These are phyloP conservation scores for Kwoniella dendrophila DNA, from an alignment of 768 basidiomycete genomes.

Conservation along the genomic window DNA sequence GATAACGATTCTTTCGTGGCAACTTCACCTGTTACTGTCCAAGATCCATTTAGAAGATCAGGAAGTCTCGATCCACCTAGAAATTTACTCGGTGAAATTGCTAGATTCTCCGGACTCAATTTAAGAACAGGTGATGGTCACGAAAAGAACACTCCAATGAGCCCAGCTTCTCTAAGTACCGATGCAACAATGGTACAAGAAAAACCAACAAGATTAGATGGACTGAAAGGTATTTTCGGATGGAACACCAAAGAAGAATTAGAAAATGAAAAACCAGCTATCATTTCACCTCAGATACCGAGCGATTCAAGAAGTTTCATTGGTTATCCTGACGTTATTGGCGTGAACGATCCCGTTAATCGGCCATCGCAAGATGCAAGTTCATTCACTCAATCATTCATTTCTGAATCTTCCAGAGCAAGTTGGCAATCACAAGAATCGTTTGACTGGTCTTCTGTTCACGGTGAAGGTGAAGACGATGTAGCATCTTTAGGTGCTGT, in stretches of 20 bases:
- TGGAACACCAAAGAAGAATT: slow-evolving; percentile 30
- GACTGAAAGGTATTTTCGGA: slow-evolving; percentile 51
- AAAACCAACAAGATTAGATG: slow-evolving; percentile 46
- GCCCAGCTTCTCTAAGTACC: slow-evolving; percentile 25
- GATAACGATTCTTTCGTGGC: slow-evolving; percentile 51
- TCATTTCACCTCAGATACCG: slow-evolving; percentile 27
- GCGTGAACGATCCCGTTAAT: slow-evolving; percentile 40
- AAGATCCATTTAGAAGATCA: slow-evolving; percentile 43
- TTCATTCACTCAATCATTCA: slow-evolving; percentile 51
- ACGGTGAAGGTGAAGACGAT: slow-evolving; percentile 28
- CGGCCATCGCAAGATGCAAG: slow-evolving; percentile 42
- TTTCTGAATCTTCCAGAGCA: slow-evolving; percentile 44
- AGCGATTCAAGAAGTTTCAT: slow-evolving; percentile 32
- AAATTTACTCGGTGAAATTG: slow-evolving; percentile 45
- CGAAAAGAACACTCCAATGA: slow-evolving; percentile 16
- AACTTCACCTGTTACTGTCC: slow-evolving; percentile 38
- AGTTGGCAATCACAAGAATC: slow-evolving; percentile 53
- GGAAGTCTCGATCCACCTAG: slow-evolving; percentile 33
- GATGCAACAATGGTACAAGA: slow-evolving; percentile 30
- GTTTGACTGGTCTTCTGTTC: slow-evolving; percentile 53
- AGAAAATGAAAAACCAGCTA: slow-evolving; percentile 22
- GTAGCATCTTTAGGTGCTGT: slow-evolving; percentile 20
- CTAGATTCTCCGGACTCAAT: slow-evolving; percentile 42
- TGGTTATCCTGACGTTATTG: slow-evolving; percentile 51
- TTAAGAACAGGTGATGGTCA: slow-evolving; percentile 21